A percentile compares a stretch with the other conserved stretches of the same genome.
phyloP scores from a whole-genome alignment of 805 yeast genomes.

The Saturnispora dispora region DNA sequence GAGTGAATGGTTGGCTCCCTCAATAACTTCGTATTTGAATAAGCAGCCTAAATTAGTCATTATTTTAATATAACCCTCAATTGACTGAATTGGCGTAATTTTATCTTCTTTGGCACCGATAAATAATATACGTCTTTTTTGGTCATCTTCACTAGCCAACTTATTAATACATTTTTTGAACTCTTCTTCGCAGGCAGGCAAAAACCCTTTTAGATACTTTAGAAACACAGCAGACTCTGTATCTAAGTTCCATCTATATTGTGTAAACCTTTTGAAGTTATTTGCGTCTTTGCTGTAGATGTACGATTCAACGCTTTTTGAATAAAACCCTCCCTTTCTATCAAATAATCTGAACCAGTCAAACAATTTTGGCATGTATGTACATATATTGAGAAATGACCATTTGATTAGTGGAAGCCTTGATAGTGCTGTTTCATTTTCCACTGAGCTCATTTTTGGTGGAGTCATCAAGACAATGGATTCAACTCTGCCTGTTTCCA shows the following conservation, averaged over 20 bases:
- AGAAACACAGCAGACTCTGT: conserved; percentile 46
- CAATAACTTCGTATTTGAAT: conserved; percentile 30
- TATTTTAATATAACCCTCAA: conserved; percentile 12
- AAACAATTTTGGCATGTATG: conserved; percentile 38
- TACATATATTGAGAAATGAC: conserved; percentile 26
- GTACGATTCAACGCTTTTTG: conserved; percentile 53
- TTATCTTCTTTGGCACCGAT: conserved; percentile 54
- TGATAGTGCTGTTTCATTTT: conserved; percentile 1
- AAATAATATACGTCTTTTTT: conserved; percentile 34
- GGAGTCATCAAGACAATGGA: conserved; percentile 41
- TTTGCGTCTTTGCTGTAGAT: conserved; percentile 25
- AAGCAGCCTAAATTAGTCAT: conserved; percentile 17
- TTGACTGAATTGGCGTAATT: conserved; percentile 38
- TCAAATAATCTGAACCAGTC: conserved; percentile 50
- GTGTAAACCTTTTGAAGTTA: conserved; percentile 39
- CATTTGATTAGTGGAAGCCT: conserved; percentile 14
- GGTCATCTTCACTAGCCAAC: conserved; percentile 18
- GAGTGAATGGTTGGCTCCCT: conserved; percentile 56
- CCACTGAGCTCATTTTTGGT: conserved; percentile 24
- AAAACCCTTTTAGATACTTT: conserved; percentile 43
- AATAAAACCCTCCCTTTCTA: conserved; percentile 51
- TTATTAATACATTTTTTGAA: conserved; percentile 32
- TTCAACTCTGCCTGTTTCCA: conserved; percentile 34
- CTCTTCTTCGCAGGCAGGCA: conserved; percentile 35
- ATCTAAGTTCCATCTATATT: conserved; percentile 65